Conservation (phyloP, 805 yeast genomes). For the Ogataea chonburiensis region DNA sequence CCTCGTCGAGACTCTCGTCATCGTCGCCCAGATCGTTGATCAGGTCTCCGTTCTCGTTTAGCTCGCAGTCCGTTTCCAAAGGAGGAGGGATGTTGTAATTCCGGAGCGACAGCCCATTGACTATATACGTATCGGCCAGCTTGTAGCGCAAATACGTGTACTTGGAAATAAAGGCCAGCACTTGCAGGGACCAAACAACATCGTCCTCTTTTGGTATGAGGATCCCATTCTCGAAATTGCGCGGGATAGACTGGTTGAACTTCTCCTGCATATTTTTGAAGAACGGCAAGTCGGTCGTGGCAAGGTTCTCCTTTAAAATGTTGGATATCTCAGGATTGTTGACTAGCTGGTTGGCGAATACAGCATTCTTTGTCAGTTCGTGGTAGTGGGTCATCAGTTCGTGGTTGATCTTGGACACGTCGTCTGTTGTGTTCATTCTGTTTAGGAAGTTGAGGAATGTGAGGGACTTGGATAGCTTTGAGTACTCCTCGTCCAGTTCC, state of each 20-base stretch:
- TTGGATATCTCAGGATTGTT: constrained; percentile 31
- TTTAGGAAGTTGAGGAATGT: constrained; percentile 30
- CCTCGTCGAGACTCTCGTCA: constrained; percentile 33
- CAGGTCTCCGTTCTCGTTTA: constrained; percentile 27
- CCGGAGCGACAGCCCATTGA: constrained; percentile 64
- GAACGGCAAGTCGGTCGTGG: constrained; percentile 22
- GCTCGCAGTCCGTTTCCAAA: constrained; percentile 29
- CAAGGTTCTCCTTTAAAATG: constrained; percentile 25
- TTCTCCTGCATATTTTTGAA: constrained; percentile 23
- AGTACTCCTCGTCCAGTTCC: constrained; percentile 26
- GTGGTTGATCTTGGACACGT: constrained; percentile 20
- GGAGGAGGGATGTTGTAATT: constrained; percentile 36
- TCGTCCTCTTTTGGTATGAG: constrained; percentile 92
- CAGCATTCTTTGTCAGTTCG: constrained; percentile 26
- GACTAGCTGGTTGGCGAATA: constrained; percentile 28
- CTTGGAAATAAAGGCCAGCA: constrained; percentile 89
- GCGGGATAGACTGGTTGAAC: constrained; percentile 39
- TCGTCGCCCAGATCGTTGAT: constrained; percentile 27
- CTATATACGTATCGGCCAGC: constrained; percentile 72
- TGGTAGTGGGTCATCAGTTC: constrained; percentile 25
- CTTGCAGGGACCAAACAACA: constrained; percentile 88
- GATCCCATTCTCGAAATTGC: constrained; percentile 62
- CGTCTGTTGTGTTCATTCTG: constrained; percentile 27
- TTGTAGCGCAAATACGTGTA: constrained; percentile 75
- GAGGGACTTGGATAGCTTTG: constrained; percentile 27